Conservation (phyloP, 139 green algal species). For the Edaphochlamys debaryana region DNA sequence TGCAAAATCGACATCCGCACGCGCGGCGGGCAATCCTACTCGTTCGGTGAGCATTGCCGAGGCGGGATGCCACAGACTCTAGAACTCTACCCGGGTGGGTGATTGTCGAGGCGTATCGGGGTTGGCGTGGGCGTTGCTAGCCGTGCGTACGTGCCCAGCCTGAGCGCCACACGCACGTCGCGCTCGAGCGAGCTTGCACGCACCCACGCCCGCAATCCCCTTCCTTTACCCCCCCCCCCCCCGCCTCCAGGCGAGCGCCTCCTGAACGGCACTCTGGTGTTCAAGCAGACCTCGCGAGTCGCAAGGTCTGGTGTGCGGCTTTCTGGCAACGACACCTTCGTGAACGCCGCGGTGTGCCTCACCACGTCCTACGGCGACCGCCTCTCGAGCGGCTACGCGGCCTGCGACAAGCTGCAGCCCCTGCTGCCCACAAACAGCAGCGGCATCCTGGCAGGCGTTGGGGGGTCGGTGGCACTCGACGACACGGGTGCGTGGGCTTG, state of each 20-base stretch:
- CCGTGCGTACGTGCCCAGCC: no score
- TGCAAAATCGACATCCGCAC: constrained; percentile 4
- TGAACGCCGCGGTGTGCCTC: background rate
- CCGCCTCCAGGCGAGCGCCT: constrained; percentile 1
- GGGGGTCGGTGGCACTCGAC: background rate
- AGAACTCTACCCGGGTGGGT: background rate
- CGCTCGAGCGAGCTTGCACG: no score
- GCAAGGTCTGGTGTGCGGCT: background rate
- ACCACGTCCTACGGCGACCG: background rate
- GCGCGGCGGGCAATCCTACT: background rate
- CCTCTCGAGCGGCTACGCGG: background rate
- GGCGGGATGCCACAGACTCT: background rate
- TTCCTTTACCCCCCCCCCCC: no score
- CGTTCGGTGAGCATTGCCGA: background rate
- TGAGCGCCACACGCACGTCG: no score
- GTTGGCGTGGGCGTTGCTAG: no score
- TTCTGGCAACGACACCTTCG: background rate
- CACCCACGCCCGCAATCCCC: no score
- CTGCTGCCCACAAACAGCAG: background rate
- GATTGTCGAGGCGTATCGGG: no score
- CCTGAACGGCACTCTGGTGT: background rate
- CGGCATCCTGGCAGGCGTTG: background rate
- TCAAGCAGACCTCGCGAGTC: background rate
- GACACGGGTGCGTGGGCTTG: background rate
- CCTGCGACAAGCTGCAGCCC: background rate